Evolutionary conservation across 495 filamentous ascomycete genomes (phyloP).

Genomic region (Lasiosphaeriaceae sp.): DNA sequence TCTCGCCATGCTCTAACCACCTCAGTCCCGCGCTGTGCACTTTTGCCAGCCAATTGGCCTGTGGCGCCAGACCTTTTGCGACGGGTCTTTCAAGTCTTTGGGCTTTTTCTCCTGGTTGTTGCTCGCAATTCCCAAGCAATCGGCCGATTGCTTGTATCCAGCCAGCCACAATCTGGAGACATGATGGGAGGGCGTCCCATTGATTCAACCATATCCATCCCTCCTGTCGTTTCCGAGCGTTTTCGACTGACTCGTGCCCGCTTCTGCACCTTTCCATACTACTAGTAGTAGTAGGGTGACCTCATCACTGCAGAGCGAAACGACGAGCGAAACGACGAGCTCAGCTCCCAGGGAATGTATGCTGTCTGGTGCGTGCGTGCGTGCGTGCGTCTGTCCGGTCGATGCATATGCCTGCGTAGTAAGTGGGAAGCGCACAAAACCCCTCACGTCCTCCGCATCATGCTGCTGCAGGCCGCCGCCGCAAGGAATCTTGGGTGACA

Average conservation of each 20-base stretch:
- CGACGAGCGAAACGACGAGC: too few relatives aligned
- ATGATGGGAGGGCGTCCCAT: neutral
- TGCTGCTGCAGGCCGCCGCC: neutral
- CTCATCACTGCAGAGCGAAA: neutral
- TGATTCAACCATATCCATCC: neutral
- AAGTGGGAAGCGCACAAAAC: neutral
- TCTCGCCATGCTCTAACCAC: slow-evolving; percentile 6
- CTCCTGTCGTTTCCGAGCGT: neutral
- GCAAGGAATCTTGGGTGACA: too few relatives aligned
- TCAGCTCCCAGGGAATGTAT: too few relatives aligned
- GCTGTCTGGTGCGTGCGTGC: too few relatives aligned
- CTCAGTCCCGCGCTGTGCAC: neutral
- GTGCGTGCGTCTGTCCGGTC: too few relatives aligned
- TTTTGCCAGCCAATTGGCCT: neutral
- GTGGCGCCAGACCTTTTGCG: too few relatives aligned
- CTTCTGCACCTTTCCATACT: neutral
- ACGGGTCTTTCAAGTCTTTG: neutral
- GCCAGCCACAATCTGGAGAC: too few relatives aligned
- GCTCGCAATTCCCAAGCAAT: neutral
- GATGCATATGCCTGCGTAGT: neutral
- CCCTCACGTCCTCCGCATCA: neutral
- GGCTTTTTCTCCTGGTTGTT: neutral
- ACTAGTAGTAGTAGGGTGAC: neutral
- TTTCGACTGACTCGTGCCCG: neutral
- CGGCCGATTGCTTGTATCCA: too few relatives aligned